Conservation (phyloP, 805 yeast species). For the Jamesozyma gamospora region DNA sequence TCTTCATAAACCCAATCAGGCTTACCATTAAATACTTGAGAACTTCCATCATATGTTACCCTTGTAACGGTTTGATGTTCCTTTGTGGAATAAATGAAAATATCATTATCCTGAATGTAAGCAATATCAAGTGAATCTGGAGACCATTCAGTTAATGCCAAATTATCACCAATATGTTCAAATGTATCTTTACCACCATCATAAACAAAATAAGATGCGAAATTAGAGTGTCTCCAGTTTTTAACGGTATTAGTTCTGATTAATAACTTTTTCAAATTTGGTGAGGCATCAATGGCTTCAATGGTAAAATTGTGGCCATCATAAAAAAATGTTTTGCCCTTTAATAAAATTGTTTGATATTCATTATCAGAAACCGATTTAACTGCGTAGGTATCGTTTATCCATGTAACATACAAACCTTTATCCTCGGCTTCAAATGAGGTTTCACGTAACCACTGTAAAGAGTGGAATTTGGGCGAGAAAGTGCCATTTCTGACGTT, state of each 20-base stretch:
- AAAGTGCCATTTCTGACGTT: slow-evolving; percentile 48
- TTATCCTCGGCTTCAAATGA: slow-evolving; percentile 46
- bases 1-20: slow-evolving; percentile 96
- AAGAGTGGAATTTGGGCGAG: slow-evolving; percentile 38
- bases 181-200: slow-evolving; percentile 25
- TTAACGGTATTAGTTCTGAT: slow-evolving; percentile 51
- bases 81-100: slow-evolving; percentile 42
- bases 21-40: slow-evolving; percentile 67
- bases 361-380: slow-evolving; percentile 34
- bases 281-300: slow-evolving; percentile 52
- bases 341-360: slow-evolving; percentile 39
- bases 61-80: slow-evolving; percentile 30
- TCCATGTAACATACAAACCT: slow-evolving; percentile 54
- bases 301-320: slow-evolving; percentile 36
- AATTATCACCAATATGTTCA: slow-evolving; percentile 23
- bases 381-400: slow-evolving; percentile 41
- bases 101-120: slow-evolving; percentile 57
- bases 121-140: slow-evolving; percentile 61
- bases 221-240: slow-evolving; percentile 47
- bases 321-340: slow-evolving; percentile 38
- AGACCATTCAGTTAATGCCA: slow-evolving; percentile 55
- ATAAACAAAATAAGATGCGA: slow-evolving; percentile 36
- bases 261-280: slow-evolving; percentile 50
- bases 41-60: slow-evolving; percentile 62
- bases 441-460: slow-evolving; percentile 59